Evolutionary conservation across 352 stramenopile genomes (phyloP).

Genomic region (Phytopythium delawarense): DNA sequence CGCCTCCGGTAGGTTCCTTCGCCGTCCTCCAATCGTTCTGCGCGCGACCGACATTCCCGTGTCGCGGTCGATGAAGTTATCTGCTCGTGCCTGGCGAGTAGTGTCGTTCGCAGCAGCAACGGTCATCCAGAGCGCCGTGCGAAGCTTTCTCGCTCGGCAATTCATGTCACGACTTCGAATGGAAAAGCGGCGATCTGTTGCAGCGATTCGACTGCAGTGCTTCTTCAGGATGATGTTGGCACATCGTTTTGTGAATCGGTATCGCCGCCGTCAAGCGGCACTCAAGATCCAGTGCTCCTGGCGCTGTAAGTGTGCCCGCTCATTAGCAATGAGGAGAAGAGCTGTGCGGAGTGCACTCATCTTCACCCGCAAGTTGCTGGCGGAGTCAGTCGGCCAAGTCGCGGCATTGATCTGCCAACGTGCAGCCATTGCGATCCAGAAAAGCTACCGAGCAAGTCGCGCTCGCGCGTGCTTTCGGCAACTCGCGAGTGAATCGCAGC

Average conservation of each 20-base stretch:
- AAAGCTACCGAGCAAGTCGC: constrained; percentile 33
- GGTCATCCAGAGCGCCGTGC: constrained; percentile 31
- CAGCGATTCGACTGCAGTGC: constrained; percentile 30
- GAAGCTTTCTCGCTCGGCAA: constrained; percentile 23
- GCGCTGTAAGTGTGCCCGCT: constrained; percentile 28
- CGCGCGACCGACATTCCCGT: constrained; percentile 38
- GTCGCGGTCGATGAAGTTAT: constrained; percentile 15
- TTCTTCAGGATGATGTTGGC: constrained; percentile 46
- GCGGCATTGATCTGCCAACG: constrained; percentile 13
- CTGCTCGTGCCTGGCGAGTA: constrained; percentile 23
- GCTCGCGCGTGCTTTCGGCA: constrained; percentile 30
- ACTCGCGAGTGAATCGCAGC: constrained; percentile 23
- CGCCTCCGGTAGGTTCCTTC: constrained; percentile 26
- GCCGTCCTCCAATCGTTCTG: constrained; percentile 31
- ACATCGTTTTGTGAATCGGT: constrained; percentile 14
- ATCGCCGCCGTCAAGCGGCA: constrained; percentile 23
- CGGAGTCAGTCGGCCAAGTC: constrained; percentile 17
- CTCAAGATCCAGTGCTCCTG: constrained; percentile 46
- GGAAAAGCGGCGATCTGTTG: constrained; percentile 13
- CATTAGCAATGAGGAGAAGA: constrained; percentile 16
- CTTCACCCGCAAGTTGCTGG: constrained; percentile 15
- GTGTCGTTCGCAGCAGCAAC: constrained; percentile 16
- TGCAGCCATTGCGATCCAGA: constrained; percentile 37
- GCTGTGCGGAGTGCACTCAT: constrained; percentile 11
- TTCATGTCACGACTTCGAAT: constrained; percentile 8